Evolutionary conservation across 2,329 filamentous ascomycete genomes (phyloP), one percentile per base, ranked within the genome.

Genomic region (Chaetomiaceae sp.): DNA sequence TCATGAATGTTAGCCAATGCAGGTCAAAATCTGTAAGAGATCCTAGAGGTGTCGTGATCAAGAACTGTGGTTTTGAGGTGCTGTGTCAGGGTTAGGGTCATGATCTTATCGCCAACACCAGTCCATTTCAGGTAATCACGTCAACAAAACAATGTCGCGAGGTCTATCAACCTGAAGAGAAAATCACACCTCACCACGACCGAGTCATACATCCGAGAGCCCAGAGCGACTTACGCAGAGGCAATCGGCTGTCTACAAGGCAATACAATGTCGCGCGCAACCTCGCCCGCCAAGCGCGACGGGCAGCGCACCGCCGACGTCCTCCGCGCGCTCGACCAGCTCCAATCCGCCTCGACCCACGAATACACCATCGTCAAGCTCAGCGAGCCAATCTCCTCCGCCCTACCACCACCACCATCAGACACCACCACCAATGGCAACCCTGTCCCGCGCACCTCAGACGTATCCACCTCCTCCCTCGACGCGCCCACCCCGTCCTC

Each of bases 361-460:
- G 80, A 87, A 59, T 77, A 94, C 56, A 85, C 85, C 49, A 89
- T 95, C 62, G 76, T 92, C 61, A 84, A 82, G 61, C 83, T 94
- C 63, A 88, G 85, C 66, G 87, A 91, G 65, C 85, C 87, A 31
- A 84, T 92, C 46, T 80, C 81, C 37, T 78, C 79, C 42, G 76
- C 80, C 47, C 51, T 3, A 29, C 39, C 22, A 61, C 73, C 27
- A 68, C 72, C 61, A 66, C 51, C 65, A 69, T 9, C 25, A 9
- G 5, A 50, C 61, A 68, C n/a, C 60, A 19, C 5, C 23, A 11
- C 23, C 46, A 61, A 63, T 31, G 63, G 68, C 58, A 65, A 42
- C 60, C 71, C 71, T 68, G 64, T 9, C 64, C 66, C 56, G 79
- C 78, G 87, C 58, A 84, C 78, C 29, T 95, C 89, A 4, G 88